Evolutionary conservation across 352 stramenopile species (phyloP).

Genomic region (Phytophthora palmivora): DNA sequence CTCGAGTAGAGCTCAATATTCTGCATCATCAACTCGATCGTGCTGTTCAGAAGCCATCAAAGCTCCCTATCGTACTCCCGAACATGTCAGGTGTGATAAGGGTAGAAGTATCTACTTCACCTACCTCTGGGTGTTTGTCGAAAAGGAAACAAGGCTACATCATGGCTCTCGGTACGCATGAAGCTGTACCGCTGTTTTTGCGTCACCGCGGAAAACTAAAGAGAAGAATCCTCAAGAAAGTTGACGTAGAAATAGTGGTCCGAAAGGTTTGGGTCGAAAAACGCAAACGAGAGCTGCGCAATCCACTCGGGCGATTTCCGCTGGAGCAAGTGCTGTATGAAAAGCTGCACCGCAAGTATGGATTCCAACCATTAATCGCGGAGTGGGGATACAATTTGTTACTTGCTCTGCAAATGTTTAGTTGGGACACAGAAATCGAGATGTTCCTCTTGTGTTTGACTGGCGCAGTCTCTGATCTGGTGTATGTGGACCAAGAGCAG

Average conservation of each 20-base stretch:
- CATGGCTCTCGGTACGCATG: conserved; percentile 61
- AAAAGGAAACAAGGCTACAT: conserved; percentile 72
- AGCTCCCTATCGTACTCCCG: conserved; percentile 9
- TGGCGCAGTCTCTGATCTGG: conserved; percentile 66
- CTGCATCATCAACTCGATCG: conserved; percentile 72
- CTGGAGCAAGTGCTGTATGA: conserved; percentile 81
- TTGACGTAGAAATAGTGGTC: conserved; percentile 68
- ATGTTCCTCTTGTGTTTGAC: conserved; percentile 81
- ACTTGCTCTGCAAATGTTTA: conserved; percentile 64
- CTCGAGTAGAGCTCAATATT: conserved; percentile 78
- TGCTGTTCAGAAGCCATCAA: conserved; percentile 39
- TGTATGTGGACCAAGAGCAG: conserved; percentile 77
- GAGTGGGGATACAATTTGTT: conserved; percentile 91
- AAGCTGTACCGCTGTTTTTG: conserved; percentile 72
- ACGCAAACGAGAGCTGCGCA: conserved; percentile 67
- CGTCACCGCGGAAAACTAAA: conserved; percentile 79
- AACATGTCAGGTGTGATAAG: conserved; percentile 25
- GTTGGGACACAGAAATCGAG: conserved; percentile 83
- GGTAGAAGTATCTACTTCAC: conserved; percentile 15
- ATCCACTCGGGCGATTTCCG: conserved; percentile 46
- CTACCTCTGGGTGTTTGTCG: conserved; percentile 21
- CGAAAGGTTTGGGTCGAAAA: conserved; percentile 83
- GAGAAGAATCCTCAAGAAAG: conserved; percentile 66
- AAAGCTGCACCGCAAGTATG: conserved; percentile 81
- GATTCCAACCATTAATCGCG: conserved; percentile 81